A percentile compares a stretch with the other conserved stretches of the same genome.
Conservation (phyloP, 176 grass and related monocot species). For the Canna indica region DNA sequence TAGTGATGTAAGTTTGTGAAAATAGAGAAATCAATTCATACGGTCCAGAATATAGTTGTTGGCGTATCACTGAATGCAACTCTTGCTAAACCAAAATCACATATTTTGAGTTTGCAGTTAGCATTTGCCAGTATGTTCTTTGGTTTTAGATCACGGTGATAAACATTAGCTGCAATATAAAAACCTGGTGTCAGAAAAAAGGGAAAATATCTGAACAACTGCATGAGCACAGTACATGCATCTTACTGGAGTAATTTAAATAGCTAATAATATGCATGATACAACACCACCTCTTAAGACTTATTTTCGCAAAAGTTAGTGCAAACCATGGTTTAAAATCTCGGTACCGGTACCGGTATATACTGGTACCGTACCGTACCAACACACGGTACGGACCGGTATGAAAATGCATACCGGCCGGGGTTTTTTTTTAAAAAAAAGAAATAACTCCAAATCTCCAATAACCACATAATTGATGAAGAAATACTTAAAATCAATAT, state of each 20-base stretch:
- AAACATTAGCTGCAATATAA: slow-evolving; percentile 15
- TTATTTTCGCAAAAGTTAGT: no score
- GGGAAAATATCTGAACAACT: neutral
- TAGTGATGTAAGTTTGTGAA: neutral
- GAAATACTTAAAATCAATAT: no score
- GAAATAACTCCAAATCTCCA: no score
- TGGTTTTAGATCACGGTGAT: slow-evolving; percentile 14
- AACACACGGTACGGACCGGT: no score
- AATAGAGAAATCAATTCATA: neutral
- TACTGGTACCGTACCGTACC: no score
- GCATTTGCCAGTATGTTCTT: slow-evolving; percentile 19
- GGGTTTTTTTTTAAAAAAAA: no score
- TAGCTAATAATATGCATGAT: neutral
- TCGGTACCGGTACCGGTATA: no score
- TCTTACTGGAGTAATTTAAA: neutral
- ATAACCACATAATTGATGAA: no score
- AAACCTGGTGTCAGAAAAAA: neutral
- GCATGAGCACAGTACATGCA: neutral
- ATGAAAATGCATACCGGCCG: no score
- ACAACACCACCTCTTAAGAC: no score
- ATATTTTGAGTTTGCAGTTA: slow-evolving; percentile 21
- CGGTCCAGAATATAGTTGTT: slow-evolving; percentile 16
- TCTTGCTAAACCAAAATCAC: slow-evolving; percentile 21
- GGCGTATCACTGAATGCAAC: slow-evolving; percentile 13
- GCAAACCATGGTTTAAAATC: no score